These are phyloP conservation scores for Guyanaporus albipodus DNA, from an alignment of 768 basidiomycete genomes.

Conservation along the genomic window DNA sequence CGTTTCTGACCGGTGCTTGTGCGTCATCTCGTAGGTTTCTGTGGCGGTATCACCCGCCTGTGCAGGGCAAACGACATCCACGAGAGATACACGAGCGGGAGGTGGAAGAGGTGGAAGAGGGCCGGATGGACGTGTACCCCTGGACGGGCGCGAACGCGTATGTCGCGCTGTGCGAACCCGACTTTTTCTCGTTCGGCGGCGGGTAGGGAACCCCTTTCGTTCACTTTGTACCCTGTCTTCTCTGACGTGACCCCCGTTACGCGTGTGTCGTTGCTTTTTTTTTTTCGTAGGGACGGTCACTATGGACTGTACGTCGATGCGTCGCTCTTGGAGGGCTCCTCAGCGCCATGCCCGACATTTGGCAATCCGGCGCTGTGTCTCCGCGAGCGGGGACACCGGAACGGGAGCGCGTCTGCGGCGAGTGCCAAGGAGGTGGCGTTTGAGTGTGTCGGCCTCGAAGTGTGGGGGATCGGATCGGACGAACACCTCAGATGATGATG, in stretches of 20 bases:
- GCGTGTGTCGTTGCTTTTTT: neutral
- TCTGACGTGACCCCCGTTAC: no score
- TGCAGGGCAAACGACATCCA: neutral
- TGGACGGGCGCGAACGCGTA: slow-evolving; percentile 92
- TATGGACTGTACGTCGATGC: slow-evolving; percentile 90
- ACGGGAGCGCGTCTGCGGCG: slow-evolving; percentile 22
- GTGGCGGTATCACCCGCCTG: slow-evolving; percentile 53
- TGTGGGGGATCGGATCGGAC: slow-evolving; percentile 67
- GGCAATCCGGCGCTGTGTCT: slow-evolving; percentile 78
- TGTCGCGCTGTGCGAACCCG: slow-evolving; percentile 78
- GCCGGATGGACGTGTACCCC: slow-evolving; percentile 56
- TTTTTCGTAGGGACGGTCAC: slow-evolving; percentile 52
- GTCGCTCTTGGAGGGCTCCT: slow-evolving; percentile 76
- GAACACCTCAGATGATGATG: no score
- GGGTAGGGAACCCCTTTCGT: no score
- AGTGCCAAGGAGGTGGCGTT: slow-evolving; percentile 60
- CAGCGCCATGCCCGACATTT: slow-evolving; percentile 82
- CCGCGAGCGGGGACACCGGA: slow-evolving; percentile 17
- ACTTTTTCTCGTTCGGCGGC: slow-evolving; percentile 85
- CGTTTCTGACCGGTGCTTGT: no score
- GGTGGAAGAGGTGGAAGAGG: slow-evolving; percentile 12
- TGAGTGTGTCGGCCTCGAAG: slow-evolving; percentile 89
- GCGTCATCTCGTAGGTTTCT: slow-evolving; percentile 80
- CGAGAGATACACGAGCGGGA: no score
- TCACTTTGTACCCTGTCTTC: no score